A percentile compares a stretch with the other conserved stretches of the same genome.
Conservation (phyloP, 495 filamentous ascomycete species). For the Aspergillus sparsus region DNA sequence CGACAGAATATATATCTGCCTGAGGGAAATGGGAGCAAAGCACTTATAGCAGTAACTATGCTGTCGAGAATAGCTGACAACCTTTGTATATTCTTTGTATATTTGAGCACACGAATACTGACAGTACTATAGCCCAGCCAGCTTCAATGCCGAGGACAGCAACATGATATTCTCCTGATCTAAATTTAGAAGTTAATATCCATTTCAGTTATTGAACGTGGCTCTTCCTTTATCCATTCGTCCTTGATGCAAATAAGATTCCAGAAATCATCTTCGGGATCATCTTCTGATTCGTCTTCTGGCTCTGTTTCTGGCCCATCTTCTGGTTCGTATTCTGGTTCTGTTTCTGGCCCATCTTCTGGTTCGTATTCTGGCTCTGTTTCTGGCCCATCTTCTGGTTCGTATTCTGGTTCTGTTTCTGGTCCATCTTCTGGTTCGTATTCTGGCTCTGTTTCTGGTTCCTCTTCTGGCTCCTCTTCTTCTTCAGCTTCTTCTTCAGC, state of each 20-base stretch:
- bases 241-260: constrained; percentile 3
- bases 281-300: not conserved
- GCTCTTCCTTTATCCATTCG: not conserved
- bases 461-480: not conserved
- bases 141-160: not conserved
- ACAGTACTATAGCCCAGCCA: not conserved
- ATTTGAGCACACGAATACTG: not conserved
- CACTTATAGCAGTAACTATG: not conserved
- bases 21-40: no score
- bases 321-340: not conserved
- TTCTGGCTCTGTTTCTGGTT: not conserved
- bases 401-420: not conserved
- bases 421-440: not conserved
- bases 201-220: constrained; percentile 4
- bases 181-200: constrained; percentile 6
- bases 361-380: not conserved
- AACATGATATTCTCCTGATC: constrained; percentile 3
- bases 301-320: not conserved
- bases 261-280: not conserved
- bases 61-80: not conserved
- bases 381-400: not conserved
- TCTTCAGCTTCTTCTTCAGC: not conserved
- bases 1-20: no score
- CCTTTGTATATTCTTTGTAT: constrained; percentile 2
- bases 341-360: not conserved